These are phyloP conservation scores for Aspergillus nomiae DNA, from an alignment of 2,329 filamentous ascomycete species.

Conservation along the genomic window DNA sequence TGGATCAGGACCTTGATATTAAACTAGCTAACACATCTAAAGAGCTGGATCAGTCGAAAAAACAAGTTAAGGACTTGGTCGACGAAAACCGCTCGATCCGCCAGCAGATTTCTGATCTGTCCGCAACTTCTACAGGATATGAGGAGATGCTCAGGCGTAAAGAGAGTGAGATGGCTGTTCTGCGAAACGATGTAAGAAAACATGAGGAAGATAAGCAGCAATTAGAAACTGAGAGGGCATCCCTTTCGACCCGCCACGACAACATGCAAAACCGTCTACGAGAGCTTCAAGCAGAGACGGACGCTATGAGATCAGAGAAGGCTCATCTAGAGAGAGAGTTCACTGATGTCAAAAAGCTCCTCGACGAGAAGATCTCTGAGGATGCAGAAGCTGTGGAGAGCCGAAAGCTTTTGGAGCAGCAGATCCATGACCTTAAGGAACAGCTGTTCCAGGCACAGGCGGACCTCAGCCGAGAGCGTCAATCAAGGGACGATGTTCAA, in stretches of 20 bases:
- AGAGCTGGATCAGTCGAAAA: constrained; percentile 72
- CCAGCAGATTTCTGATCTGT: constrained; percentile 81
- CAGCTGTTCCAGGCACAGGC: constrained; percentile 83
- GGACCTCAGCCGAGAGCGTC: constrained; percentile 85
- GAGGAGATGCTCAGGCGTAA: constrained; percentile 92
- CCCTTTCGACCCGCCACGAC: constrained; percentile 74
- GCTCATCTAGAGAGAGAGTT: constrained; percentile 84
- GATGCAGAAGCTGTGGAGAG: constrained; percentile 83
- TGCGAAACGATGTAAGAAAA: constrained; percentile 81
- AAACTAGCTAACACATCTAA: constrained; percentile 78
- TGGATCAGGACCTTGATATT: constrained; percentile 85
- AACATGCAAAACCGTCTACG: constrained; percentile 74
- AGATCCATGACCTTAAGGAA: constrained; percentile 83
- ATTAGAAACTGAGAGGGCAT: constrained; percentile 76
- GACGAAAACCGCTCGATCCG: constrained; percentile 82
- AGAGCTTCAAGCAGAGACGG: constrained; percentile 83
- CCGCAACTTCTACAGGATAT: constrained; percentile 89
- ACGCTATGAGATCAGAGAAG: constrained; percentile 82
- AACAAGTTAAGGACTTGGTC: constrained; percentile 72
- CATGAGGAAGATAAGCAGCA: constrained; percentile 77
- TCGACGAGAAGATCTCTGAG: constrained; percentile 86
- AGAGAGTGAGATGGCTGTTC: constrained; percentile 84
- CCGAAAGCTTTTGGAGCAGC: constrained; percentile 78
- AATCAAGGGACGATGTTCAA: constrained; percentile 91
- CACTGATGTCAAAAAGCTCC: constrained; percentile 79